Evolutionary conservation across 306 rosid species (phyloP).

Genomic region (Quercus gilva): DNA sequence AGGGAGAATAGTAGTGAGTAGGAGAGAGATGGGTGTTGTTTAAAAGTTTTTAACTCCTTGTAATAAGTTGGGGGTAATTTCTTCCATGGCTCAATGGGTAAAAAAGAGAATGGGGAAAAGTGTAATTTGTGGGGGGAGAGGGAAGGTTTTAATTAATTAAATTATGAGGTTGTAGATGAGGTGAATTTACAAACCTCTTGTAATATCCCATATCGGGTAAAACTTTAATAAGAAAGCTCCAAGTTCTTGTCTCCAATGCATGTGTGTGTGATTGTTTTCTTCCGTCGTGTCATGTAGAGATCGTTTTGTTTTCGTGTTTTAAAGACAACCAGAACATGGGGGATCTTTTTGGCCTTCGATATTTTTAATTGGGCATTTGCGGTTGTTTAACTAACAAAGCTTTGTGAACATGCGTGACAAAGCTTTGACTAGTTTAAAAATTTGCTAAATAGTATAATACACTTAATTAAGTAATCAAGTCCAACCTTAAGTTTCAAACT

Average conservation of each 20-base stretch:
- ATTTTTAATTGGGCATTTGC: too few species aligned
- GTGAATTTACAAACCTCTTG: not conserved
- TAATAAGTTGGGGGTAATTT: slow-evolving; percentile 37
- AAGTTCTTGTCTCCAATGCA: not conserved
- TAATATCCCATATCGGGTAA: not conserved
- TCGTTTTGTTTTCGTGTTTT: too few species aligned
- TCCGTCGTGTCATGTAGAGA: not conserved
- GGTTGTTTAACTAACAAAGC: too few species aligned
- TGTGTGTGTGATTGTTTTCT: not conserved
- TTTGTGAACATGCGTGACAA: too few species aligned
- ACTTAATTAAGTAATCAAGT: too few species aligned
- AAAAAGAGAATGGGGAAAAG: slow-evolving; percentile 18
- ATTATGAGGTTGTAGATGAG: not conserved
- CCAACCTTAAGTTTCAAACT: too few species aligned
- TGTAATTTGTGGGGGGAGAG: not conserved
- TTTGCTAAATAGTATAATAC: too few species aligned
- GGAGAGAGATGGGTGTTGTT: not conserved
- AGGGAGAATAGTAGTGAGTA: slow-evolving; percentile 14
- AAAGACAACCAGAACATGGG: too few species aligned
- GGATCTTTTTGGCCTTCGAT: too few species aligned
- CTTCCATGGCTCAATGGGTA: slow-evolving; percentile 24
- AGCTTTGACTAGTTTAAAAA: too few species aligned
- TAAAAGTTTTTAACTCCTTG: not conserved
- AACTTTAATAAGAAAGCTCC: not conserved
- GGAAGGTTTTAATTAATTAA: not conserved